These are phyloP conservation scores for Furcasterigmium sp. DNA, from an alignment of 2,329 filamentous ascomycete species.

Conservation along the genomic window DNA sequence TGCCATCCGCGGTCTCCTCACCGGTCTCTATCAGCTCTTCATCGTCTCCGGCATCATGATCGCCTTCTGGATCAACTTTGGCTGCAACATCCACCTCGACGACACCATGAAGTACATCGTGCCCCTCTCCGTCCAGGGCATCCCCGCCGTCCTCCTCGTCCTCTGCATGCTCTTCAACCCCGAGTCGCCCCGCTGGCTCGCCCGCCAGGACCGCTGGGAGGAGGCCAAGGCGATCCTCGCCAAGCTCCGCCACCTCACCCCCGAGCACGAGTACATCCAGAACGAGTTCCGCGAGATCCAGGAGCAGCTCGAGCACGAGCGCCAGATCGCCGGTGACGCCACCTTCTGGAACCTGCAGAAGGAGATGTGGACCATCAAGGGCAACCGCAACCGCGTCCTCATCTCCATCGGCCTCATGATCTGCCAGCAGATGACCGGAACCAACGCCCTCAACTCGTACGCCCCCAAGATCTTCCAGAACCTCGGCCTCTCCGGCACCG, in stretches of 20 bases:
- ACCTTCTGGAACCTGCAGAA: slow-evolving; percentile 47
- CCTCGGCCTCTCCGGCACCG: slow-evolving; percentile 35
- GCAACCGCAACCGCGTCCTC: slow-evolving; percentile 52
- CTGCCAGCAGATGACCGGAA: slow-evolving; percentile 61
- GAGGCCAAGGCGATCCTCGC: slow-evolving; percentile 50
- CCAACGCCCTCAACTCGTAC: slow-evolving; percentile 30
- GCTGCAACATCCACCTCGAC: slow-evolving; percentile 30
- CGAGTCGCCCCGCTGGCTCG: slow-evolving; percentile 61
- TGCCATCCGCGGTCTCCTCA: slow-evolving; percentile 36
- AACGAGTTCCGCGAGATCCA: slow-evolving; percentile 52
- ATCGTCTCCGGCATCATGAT: slow-evolving; percentile 38
- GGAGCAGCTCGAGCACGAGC: slow-evolving; percentile 51
- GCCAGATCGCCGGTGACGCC: slow-evolving; percentile 39
- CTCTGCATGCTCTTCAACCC: slow-evolving; percentile 56
- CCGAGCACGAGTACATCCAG: slow-evolving; percentile 48
- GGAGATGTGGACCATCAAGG: slow-evolving; percentile 54
- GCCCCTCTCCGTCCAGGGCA: slow-evolving; percentile 57
- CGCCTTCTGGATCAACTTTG: slow-evolving; percentile 47
- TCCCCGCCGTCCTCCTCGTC: slow-evolving; percentile 56
- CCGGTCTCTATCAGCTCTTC: slow-evolving; percentile 40
- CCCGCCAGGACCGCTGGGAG: slow-evolving; percentile 60
- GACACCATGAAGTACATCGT: slow-evolving; percentile 23
- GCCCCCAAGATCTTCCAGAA: slow-evolving; percentile 26
- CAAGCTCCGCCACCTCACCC: slow-evolving; percentile 48
- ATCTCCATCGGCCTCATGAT: slow-evolving; percentile 52